Evolutionary conservation across 306 rosid species (phyloP).

Genomic region (Malus domestica): ASM211411v1 NC_041792.1:27540407-27540906

Average conservation of each 20-base stretch:
- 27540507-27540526: constrained; percentile 64
- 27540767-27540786: not conserved
- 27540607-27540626: not conserved
- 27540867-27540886: too few relatives aligned
- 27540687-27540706: not conserved
- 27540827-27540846: too few relatives aligned
- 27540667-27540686: not conserved
- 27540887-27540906: too few relatives aligned
- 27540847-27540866: too few relatives aligned
- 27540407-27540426: constrained; percentile 29
- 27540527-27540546: constrained; percentile 52
- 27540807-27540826: too few relatives aligned
- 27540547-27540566: constrained; percentile 18
- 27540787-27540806: too few relatives aligned
- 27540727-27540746: not conserved
- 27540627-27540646: not conserved
- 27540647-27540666: not conserved
- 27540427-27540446: constrained; percentile 36
- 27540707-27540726: not conserved
- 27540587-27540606: not conserved
- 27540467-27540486: constrained; percentile 34
- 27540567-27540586: not conserved
- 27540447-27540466: constrained; percentile 39
- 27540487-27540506: constrained; percentile 31
- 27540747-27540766: not conserved